Evolutionary conservation across 2,329 filamentous ascomycete species (phyloP).

Genomic region (Drechslerella dactyloides): DNA sequence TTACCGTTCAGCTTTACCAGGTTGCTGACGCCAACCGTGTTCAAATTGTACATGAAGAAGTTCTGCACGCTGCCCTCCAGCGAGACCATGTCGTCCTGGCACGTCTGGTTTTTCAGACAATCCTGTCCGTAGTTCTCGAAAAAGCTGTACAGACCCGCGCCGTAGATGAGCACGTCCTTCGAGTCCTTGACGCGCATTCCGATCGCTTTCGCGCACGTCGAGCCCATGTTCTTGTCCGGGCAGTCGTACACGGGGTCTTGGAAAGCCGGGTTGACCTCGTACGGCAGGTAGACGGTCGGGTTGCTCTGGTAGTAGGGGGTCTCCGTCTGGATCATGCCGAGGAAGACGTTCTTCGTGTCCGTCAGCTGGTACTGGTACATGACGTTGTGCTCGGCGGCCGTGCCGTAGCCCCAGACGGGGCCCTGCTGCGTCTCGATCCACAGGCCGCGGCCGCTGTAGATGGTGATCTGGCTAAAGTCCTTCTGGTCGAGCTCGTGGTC

Average conservation of each 20-base stretch:
- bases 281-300: slow-evolving; percentile 60
- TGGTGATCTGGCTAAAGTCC: slow-evolving; percentile 55
- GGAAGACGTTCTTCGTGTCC: slow-evolving; percentile 62
- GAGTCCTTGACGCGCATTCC: slow-evolving; percentile 68
- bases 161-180: slow-evolving; percentile 66
- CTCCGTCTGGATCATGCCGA: slow-evolving; percentile 63
- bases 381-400: slow-evolving; percentile 63
- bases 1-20: slow-evolving; percentile 36
- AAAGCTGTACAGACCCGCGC: slow-evolving; percentile 72
- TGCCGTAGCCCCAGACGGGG: slow-evolving; percentile 60
- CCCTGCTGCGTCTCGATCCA: slow-evolving; percentile 56
- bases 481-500: slow-evolving; percentile 59
- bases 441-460: slow-evolving; percentile 58
- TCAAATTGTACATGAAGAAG: slow-evolving; percentile 60
- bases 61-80: slow-evolving; percentile 56
- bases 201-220: slow-evolving; percentile 67
- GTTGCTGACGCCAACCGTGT: slow-evolving; percentile 59
- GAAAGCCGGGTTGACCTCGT: slow-evolving; percentile 56
- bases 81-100: slow-evolving; percentile 52
- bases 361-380: slow-evolving; percentile 64
- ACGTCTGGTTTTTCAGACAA: slow-evolving; percentile 52
- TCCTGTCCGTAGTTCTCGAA: slow-evolving; percentile 67
- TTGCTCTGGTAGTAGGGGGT: slow-evolving; percentile 64
- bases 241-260: slow-evolving; percentile 50
- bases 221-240: slow-evolving; percentile 40